Percentiles rank a stretch among this genome's conserved stretches.
Evolutionary conservation across 1,284 basidiomycete species (phyloP).

Genomic region (Cutaneotrichosporon cavernicola): DNA sequence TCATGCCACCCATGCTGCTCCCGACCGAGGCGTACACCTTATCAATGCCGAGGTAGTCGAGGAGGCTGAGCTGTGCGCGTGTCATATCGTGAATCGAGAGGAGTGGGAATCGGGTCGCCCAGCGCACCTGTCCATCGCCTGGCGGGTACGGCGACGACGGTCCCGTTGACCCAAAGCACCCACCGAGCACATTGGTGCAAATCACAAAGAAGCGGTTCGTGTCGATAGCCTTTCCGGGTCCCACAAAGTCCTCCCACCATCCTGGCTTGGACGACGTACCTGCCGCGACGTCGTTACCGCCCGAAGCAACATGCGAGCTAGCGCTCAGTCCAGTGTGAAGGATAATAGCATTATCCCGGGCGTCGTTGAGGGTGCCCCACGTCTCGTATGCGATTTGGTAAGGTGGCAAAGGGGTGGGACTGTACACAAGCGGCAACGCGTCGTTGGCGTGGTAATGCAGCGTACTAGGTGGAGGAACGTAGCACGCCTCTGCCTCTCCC

Average conservation of each 20-base stretch:
- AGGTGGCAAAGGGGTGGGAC: constrained; percentile 64
- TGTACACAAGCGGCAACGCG: constrained; percentile 74
- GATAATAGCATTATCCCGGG: constrained; percentile 86
- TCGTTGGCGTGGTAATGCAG: constrained; percentile 61
- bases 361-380: constrained; percentile 82
- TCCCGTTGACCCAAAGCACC: constrained; percentile 95
- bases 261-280: constrained; percentile 57
- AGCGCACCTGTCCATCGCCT: constrained; percentile 63
- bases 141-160: constrained; percentile 68
- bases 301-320: constrained; percentile 90
- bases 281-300: constrained; percentile 69
- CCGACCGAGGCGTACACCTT: constrained; percentile 90
- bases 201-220: constrained; percentile 90
- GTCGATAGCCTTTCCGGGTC: constrained; percentile 89
- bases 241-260: constrained; percentile 99
- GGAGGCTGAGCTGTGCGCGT: constrained; percentile 78
- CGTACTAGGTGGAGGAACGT: constrained; percentile 52
- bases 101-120: constrained; percentile 88
- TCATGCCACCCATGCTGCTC: constrained; percentile 96
- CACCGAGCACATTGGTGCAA: constrained; percentile 95
- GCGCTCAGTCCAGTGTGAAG: constrained; percentile 95
- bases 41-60: constrained; percentile 81
- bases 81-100: constrained; percentile 95
- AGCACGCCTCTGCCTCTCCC: constrained; percentile 51
- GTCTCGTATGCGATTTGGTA: constrained; percentile 88